A percentile compares a stretch with the other conserved stretches of the same genome.
Evolutionary conservation across 768 basidiomycete genomes (phyloP).

Genomic region (Suillus spraguei): DNA sequence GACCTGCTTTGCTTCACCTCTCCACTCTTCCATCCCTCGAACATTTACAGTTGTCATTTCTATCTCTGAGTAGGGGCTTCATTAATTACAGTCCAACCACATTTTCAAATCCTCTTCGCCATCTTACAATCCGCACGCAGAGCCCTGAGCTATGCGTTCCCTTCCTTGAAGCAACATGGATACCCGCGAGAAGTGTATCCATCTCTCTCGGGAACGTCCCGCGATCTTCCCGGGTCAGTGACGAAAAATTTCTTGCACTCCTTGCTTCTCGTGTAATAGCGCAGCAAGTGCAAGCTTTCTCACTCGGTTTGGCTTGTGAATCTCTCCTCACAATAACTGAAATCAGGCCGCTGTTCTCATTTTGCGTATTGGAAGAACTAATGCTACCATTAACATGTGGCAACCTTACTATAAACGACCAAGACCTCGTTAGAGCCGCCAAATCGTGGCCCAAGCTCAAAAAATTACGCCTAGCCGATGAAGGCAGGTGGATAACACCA

Average conservation of each 20-base stretch:
- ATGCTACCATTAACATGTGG: background rate
- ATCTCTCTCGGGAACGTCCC: background rate
- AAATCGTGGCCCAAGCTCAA: slow-evolving; percentile 6
- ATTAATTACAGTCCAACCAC: background rate
- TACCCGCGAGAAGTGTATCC: background rate
- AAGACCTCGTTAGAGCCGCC: background rate
- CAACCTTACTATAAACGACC: too few species aligned
- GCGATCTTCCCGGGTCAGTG: background rate
- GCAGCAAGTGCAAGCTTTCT: background rate
- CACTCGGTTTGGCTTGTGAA: background rate
- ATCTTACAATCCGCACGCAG: background rate
- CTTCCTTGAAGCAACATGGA: background rate
- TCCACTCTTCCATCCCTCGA: background rate
- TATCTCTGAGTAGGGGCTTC: background rate
- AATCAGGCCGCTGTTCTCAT: background rate
- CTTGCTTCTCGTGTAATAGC: background rate
- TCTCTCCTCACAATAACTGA: background rate
- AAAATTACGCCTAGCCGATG: background rate
- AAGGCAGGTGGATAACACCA: background rate
- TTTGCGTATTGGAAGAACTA: background rate
- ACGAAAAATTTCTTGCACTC: slow-evolving; percentile 19
- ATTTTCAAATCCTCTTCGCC: background rate
- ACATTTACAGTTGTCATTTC: background rate
- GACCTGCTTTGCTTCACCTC: background rate
- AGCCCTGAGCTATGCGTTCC: background rate